Conservation (phyloP, 768 basidiomycete genomes). For the Cystofilobasidium capitatum region DNA sequence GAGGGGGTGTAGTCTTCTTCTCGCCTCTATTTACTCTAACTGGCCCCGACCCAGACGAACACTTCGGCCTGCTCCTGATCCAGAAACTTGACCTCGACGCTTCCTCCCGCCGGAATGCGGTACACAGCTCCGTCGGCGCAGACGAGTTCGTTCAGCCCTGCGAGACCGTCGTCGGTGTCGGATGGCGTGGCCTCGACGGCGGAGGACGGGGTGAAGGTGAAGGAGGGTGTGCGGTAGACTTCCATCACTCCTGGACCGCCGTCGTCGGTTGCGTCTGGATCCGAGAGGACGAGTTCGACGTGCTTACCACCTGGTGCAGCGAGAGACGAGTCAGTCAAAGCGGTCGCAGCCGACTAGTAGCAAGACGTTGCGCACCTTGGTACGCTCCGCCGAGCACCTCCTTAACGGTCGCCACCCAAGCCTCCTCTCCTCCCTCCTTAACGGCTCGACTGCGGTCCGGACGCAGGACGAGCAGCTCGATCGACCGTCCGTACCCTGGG, state of each 20-base stretch:
- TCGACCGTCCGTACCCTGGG: slow-evolving; percentile 41
- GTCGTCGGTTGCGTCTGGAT: background rate
- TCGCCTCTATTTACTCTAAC: no score
- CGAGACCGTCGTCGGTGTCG: background rate
- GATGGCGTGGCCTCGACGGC: no score
- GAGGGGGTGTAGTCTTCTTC: no score
- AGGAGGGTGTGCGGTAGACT: background rate
- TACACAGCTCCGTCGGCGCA: slow-evolving; percentile 24
- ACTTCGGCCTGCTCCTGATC: background rate
- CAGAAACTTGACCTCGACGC: background rate
- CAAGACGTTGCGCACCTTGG: slow-evolving; percentile 33
- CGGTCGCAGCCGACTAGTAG: background rate
- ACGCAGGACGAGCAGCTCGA: slow-evolving; percentile 68
- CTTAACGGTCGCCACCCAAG: slow-evolving; percentile 51
- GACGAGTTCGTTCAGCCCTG: background rate
- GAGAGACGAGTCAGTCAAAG: background rate
- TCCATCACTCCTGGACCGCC: background rate
- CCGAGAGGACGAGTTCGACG: slow-evolving; percentile 42
- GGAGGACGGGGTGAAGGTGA: background rate
- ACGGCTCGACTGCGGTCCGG: slow-evolving; percentile 41
- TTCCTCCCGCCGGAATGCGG: background rate
- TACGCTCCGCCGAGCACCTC: slow-evolving; percentile 62
- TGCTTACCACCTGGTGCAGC: slow-evolving; percentile 52
- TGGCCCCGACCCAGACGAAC: slow-evolving; percentile 5
- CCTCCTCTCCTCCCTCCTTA: slow-evolving; percentile 36